phyloP scores from a whole-genome alignment of 2,329 filamentous ascomycete species.

The Cryphonectria japonica region DNA sequence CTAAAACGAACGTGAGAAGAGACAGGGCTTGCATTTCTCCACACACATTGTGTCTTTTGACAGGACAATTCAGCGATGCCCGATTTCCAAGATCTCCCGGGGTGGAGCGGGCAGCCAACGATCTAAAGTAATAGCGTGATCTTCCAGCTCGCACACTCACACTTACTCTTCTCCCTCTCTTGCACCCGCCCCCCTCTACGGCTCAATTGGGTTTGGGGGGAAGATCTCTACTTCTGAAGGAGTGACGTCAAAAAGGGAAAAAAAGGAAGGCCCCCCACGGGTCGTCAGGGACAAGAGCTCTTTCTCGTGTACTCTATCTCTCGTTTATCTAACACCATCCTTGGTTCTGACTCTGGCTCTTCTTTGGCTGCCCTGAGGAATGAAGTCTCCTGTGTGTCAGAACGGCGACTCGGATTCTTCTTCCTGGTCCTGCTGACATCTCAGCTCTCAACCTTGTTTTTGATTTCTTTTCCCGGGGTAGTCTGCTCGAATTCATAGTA shows the following conservation, averaged over 20 bases:
- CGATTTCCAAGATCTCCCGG: not conserved
- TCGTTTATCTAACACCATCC: not conserved
- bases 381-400: not conserved
- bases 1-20: not conserved
- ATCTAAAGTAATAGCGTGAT: not conserved
- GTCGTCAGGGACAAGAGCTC: too few species aligned
- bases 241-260: not conserved
- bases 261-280: not conserved
- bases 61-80: not conserved
- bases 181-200: not conserved
- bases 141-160: not conserved
- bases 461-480: too few species aligned
- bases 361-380: not conserved
- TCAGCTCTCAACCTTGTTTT: not conserved
- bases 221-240: not conserved
- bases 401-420: not conserved
- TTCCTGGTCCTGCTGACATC: not conserved
- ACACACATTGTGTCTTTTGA: not conserved
- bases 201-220: constrained; percentile 1
- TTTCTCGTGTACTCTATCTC: too few species aligned
- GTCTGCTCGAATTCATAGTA: not conserved
- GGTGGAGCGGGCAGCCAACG: not conserved
- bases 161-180: not conserved
- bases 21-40: not conserved
- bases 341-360: not conserved